These are phyloP conservation scores for Aureobasidium sp. DNA, from an alignment of 2,329 filamentous ascomycete species.

Conservation along the genomic window DNA sequence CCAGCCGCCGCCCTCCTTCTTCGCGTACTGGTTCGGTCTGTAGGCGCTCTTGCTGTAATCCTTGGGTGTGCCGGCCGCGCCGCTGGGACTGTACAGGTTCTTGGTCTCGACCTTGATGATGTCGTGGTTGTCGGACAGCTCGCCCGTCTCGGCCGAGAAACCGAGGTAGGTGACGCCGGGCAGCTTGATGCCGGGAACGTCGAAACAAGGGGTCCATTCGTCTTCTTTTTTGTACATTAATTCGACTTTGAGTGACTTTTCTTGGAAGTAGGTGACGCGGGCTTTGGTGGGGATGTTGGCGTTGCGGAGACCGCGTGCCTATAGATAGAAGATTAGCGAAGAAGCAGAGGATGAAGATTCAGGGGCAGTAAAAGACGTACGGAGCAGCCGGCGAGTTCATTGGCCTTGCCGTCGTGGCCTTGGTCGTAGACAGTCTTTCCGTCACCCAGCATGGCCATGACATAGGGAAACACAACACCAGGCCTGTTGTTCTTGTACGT, in stretches of 20 bases:
- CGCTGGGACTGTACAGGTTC: conserved; percentile 72
- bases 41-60: conserved; percentile 39
- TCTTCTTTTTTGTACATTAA: conserved; percentile 88
- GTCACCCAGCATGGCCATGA: conserved; percentile 98
- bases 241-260: conserved; percentile 83
- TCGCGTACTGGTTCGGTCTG: conserved; percentile 45
- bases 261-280: conserved; percentile 90
- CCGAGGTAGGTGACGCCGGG: conserved; percentile 63
- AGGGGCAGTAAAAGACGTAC: conserved; percentile 34
- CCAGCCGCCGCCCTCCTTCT: conserved; percentile 48
- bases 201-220: conserved; percentile 87
- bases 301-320: conserved; percentile 80
- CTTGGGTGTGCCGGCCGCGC: conserved; percentile 27
- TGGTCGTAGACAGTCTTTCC: conserved; percentile 86
- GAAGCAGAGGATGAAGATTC: too few species aligned
- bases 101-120: conserved; percentile 79
- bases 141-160: conserved; percentile 80
- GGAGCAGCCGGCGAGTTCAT: conserved; percentile 90
- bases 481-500: conserved; percentile 99
- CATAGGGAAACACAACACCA: conserved; percentile 89
- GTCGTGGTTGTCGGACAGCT: conserved; percentile 96
- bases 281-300: conserved; percentile 72
- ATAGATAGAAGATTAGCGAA: conserved; percentile 14
- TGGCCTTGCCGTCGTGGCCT: conserved; percentile 85
- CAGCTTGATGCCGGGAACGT: conserved; percentile 60